phyloP scores from a whole-genome alignment of 2,329 filamentous ascomycete species.

The Parastagonospora avenae region DNA sequence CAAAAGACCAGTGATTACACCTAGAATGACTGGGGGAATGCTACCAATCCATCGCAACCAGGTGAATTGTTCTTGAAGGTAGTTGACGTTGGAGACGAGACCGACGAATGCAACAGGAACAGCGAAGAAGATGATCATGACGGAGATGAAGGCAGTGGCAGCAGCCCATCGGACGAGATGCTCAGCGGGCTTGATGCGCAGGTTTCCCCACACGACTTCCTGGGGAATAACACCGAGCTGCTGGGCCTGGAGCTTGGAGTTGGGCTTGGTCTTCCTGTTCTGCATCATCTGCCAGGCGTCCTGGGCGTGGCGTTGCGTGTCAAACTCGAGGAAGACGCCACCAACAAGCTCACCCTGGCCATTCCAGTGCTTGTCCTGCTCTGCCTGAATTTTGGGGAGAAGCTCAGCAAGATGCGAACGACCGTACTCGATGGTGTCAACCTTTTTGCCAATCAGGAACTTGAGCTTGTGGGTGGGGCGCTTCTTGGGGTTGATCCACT shows the following conservation, averaged over 20 bases:
- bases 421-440: conserved; percentile 83
- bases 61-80: conserved; percentile 43
- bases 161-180: conserved; percentile 35
- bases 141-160: conserved; percentile 47
- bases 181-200: conserved; percentile 46
- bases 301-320: conserved; percentile 80
- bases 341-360: conserved; percentile 71
- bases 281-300: conserved; percentile 74
- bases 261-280: conserved; percentile 39
- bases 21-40: conserved; percentile 49
- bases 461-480: conserved; percentile 49
- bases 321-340: conserved; percentile 88
- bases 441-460: conserved; percentile 50
- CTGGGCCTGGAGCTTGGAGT: conserved; percentile 45
- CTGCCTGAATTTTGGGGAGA: conserved; percentile 69
- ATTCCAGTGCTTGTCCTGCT: conserved; percentile 69
- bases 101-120: conserved; percentile 53
- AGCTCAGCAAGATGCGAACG: conserved; percentile 75
- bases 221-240: conserved; percentile 52
- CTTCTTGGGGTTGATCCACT: conserved; percentile 49
- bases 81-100: conserved; percentile 52
- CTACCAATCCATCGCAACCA: conserved; percentile 51
- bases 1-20: conserved; percentile 54
- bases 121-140: conserved; percentile 54
- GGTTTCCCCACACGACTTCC: conserved; percentile 55